These are phyloP conservation scores for Pholiota conissans DNA, from an alignment of 768 basidiomycete genomes.

Conservation along the genomic window DNA sequence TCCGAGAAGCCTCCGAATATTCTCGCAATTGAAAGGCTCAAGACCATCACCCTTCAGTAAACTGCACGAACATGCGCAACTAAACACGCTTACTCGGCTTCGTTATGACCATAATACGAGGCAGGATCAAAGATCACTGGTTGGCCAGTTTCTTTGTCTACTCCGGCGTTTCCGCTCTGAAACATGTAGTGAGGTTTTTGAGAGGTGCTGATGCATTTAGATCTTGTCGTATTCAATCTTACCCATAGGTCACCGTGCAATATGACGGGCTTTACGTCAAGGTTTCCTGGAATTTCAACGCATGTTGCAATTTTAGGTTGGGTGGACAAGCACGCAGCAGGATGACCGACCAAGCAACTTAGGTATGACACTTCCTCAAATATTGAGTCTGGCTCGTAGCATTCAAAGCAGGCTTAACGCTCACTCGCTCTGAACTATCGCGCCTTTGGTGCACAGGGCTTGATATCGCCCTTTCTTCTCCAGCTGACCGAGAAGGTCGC, in stretches of 20 bases:
- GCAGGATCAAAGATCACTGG: conserved; percentile 80
- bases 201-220: background rate
- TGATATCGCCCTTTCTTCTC: conserved; percentile 39
- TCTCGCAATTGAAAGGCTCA: conserved; percentile 72
- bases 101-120: conserved; percentile 78
- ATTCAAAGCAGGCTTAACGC: background rate
- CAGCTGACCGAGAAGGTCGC: conserved; percentile 50
- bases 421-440: conserved; percentile 40
- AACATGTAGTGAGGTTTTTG: background rate
- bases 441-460: conserved; percentile 51
- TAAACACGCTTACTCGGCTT: conserved; percentile 65
- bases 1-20: conserved; percentile 77
- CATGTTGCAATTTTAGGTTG: background rate
- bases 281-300: conserved; percentile 32
- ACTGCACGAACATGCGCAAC: no score
- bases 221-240: conserved; percentile 23
- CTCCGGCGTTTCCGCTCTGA: conserved; percentile 75
- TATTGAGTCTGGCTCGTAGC: background rate
- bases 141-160: conserved; percentile 48
- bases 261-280: conserved; percentile 64
- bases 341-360: conserved; percentile 47
- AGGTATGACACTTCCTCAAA: conserved; percentile 64
- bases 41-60: background rate
- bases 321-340: no score
- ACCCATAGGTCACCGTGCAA: conserved; percentile 86